phyloP scores from a whole-genome alignment of 768 basidiomycete genomes.

The Rhodotorula babjevae region DNA sequence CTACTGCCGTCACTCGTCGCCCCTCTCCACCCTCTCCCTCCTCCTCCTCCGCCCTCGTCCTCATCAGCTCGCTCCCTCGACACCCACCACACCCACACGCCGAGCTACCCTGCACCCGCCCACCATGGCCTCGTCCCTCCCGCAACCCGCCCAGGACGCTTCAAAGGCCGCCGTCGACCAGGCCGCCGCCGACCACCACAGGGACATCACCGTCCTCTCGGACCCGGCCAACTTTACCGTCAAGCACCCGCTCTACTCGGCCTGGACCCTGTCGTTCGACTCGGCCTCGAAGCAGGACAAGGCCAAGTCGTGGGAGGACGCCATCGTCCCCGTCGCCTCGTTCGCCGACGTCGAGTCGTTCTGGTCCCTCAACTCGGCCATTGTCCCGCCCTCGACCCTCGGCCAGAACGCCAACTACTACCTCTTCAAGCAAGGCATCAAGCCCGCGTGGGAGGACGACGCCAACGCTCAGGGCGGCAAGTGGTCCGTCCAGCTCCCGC shows the following conservation, averaged over 20 bases:
- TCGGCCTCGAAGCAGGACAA: slow-evolving; percentile 69
- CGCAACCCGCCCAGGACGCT: slow-evolving; percentile 9
- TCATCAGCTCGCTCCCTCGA: neutral
- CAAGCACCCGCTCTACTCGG: slow-evolving; percentile 59
- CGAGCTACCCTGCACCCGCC: neutral
- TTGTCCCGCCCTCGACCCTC: slow-evolving; percentile 86
- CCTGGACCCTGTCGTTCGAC: slow-evolving; percentile 89
- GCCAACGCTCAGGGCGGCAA: slow-evolving; percentile 97
- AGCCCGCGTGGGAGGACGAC: slow-evolving; percentile 47
- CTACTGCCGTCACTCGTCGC: no score
- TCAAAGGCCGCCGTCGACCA: slow-evolving; percentile 22
- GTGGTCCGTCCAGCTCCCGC: slow-evolving; percentile 96
- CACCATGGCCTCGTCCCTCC: slow-evolving; percentile 20
- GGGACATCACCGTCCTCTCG: slow-evolving; percentile 85
- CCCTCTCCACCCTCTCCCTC: no score
- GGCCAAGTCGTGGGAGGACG: slow-evolving; percentile 87
- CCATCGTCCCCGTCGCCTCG: slow-evolving; percentile 90
- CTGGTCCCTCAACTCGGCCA: slow-evolving; percentile 98
- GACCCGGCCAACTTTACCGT: slow-evolving; percentile 91
- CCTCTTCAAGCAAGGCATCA: slow-evolving; percentile 76
- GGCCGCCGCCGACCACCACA: slow-evolving; percentile 46
- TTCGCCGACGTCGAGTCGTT: slow-evolving; percentile 98
- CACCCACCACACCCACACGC: neutral
- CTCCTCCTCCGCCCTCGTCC: no score
- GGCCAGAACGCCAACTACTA: slow-evolving; percentile 95